Evolutionary conservation across 208 protist species (phyloP), one percentile per base, ranked within the genome.

Genomic region (Crithidia brevicula): DNA sequence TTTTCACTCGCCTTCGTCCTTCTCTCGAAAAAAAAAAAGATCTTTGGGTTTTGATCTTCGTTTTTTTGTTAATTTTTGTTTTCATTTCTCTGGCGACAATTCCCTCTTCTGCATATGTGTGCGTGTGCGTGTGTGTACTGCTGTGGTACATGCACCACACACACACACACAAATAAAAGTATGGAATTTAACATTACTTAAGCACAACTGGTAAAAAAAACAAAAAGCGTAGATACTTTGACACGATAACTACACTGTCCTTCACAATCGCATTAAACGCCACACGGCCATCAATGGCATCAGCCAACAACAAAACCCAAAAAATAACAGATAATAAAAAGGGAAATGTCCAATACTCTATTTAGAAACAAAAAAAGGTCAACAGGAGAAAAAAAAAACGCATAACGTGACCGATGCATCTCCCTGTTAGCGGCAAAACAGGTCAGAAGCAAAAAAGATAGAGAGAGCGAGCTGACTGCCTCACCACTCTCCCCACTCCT

Each of bases 51-150:
- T n/a, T n/a, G n/a, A n/a, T n/a, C n/a, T n/a, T n/a, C n/a, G n/a
- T 42, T 42, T 42, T 42, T 42, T 42, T 42, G 7, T 42, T 42
- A 42, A 7, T 16, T 16, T 42, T 7, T 52, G 33, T 40, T 53
- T 28, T 64, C 38, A 18, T 27, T 64, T 28, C 27, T 36, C 30
- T 46, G 47, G 42, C 38, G 33, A 51, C 42, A 47, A 22, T 46
- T 54, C 10, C 31, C 23, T n/a, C 9, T 9, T 40, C 0, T 67
- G 27, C 15, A 33, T 51, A 64, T 43, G 38, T 33, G 46, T 64
- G n/a, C n/a, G n/a, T n/a, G n/a, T n/a, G n/a, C n/a, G n/a, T n/a
- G n/a, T n/a, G n/a, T n/a, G n/a, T n/a, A n/a, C n/a, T n/a, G n/a
- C n/a, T n/a, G n/a, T 34, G 33, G 7, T 23, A 23, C 54, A 61